These are phyloP conservation scores for Arthrobotrys pseudoclavata DNA, from an alignment of 2,329 filamentous ascomycete species.

Conservation along the genomic window DNA sequence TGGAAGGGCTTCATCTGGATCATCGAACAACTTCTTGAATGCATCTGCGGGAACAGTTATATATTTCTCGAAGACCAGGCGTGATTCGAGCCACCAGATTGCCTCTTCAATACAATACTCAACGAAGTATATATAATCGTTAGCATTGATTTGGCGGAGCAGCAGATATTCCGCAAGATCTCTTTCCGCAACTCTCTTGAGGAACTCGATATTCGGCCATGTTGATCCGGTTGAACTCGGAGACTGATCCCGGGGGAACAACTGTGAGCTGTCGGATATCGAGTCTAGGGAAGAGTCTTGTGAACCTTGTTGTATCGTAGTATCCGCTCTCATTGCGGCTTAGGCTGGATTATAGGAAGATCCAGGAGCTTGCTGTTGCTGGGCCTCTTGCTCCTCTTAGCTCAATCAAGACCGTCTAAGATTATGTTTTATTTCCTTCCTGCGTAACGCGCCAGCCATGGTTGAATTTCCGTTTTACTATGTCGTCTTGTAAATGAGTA, in stretches of 20 bases:
- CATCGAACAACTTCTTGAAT: slow-evolving; percentile 40
- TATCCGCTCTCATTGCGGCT: background rate
- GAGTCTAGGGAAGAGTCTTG: background rate
- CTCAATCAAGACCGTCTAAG: background rate
- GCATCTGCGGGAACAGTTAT: slow-evolving; percentile 20
- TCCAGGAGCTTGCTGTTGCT: background rate
- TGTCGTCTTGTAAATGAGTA: background rate
- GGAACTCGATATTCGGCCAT: background rate
- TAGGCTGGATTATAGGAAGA: background rate
- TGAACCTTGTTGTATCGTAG: background rate
- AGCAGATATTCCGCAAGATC: background rate
- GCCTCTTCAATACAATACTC: slow-evolving; percentile 41
- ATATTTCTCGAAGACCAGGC: slow-evolving; percentile 32
- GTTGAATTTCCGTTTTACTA: background rate
- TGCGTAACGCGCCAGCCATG: background rate
- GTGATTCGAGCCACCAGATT: slow-evolving; percentile 43
- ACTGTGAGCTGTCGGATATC: background rate
- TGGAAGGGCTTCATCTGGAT: slow-evolving; percentile 30
- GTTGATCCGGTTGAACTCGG: background rate
- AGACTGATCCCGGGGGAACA: background rate
- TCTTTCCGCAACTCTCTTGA: background rate
- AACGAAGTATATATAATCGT: slow-evolving; percentile 36
- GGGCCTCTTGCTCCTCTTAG: background rate
- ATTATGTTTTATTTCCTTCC: background rate
- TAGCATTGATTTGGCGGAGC: background rate